Percentiles rank a stretch among this genome's conserved stretches.
phyloP scores from a whole-genome alignment of 345 rosid genomes.

The Cochlearia excelsa region DNA sequence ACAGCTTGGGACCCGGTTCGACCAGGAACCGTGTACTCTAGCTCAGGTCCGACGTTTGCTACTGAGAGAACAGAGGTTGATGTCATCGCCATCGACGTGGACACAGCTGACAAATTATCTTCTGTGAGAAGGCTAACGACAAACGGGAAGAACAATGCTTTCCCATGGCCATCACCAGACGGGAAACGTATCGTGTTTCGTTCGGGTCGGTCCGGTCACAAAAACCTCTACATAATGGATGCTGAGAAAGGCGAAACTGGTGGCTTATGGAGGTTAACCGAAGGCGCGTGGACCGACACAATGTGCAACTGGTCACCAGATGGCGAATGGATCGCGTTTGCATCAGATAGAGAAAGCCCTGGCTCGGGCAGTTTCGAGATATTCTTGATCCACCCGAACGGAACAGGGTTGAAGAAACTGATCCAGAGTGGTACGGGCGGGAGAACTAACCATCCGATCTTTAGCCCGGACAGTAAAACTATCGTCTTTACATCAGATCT shows the following conservation, averaged over 20 bases:
- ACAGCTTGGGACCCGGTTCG: slow-evolving; percentile 79
- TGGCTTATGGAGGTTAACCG: slow-evolving; percentile 56
- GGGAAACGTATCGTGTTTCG: slow-evolving; percentile 76
- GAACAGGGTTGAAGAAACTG: slow-evolving; percentile 68
- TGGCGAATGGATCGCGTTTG: slow-evolving; percentile 72
- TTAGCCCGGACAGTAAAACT: slow-evolving; percentile 72
- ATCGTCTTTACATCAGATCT: slow-evolving; percentile 75
- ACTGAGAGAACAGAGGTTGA: slow-evolving; percentile 65
- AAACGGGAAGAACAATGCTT: slow-evolving; percentile 75
- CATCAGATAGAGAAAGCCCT: slow-evolving; percentile 71
- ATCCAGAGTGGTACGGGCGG: slow-evolving; percentile 67
- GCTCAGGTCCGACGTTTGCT: slow-evolving; percentile 75
- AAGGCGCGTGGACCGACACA: slow-evolving; percentile 81
- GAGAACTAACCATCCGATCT: slow-evolving; percentile 70
- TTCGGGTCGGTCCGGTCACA: slow-evolving; percentile 74
- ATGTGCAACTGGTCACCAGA: slow-evolving; percentile 86
- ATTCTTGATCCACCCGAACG: slow-evolving; percentile 72
- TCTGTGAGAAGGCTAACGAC: slow-evolving; percentile 55
- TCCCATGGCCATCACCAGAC: slow-evolving; percentile 79
- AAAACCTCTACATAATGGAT: slow-evolving; percentile 83
- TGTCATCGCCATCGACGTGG: slow-evolving; percentile 56
- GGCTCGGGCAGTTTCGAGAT: slow-evolving; percentile 73
- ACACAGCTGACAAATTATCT: slow-evolving; percentile 32
- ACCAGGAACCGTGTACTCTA: slow-evolving; percentile 56
- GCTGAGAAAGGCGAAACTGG: slow-evolving; percentile 53